These are phyloP conservation scores for Schizosaccharomyces versatilis DNA, from an alignment of 1,139 yeast species.

Conservation along the genomic window DNA sequence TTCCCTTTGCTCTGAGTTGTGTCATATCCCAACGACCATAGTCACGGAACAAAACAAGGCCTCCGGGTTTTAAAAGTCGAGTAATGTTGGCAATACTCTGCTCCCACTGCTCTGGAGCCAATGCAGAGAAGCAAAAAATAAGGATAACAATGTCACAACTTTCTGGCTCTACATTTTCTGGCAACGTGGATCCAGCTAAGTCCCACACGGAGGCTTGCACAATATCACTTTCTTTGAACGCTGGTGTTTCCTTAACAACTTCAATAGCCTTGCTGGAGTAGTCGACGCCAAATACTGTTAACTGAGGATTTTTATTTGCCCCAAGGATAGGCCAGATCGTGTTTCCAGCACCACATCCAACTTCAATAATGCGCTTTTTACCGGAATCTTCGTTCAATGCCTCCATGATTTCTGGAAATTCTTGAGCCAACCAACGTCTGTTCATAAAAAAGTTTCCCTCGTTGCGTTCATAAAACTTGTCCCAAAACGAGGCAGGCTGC, in stretches of 20 bases:
- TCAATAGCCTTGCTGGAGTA: conserved; percentile 80
- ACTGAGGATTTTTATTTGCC: conserved; percentile 58
- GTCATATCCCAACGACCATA: conserved; percentile 92
- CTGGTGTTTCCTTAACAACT: conserved; percentile 42
- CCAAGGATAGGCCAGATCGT: conserved; percentile 74
- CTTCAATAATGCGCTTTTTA: conserved; percentile 57
- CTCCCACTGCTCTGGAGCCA: conserved; percentile 79
- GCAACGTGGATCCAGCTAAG: conserved; percentile 48
- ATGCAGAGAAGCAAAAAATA: conserved; percentile 83
- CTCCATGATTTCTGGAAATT: conserved; percentile 66
- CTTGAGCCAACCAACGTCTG: conserved; percentile 86
- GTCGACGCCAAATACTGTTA: conserved; percentile 68
- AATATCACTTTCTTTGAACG: conserved; percentile 32
- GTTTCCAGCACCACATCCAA: conserved; percentile 98
- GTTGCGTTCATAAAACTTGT: conserved; percentile 73
- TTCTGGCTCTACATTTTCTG: conserved; percentile 60
- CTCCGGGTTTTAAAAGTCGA: conserved; percentile 69
- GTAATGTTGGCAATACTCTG: conserved; percentile 47
- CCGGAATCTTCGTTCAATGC: conserved; percentile 32
- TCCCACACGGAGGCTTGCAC: conserved; percentile 93
- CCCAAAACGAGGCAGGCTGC: conserved; percentile 88
- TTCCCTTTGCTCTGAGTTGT: conserved; percentile 79
- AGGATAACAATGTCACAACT: conserved; percentile 79
- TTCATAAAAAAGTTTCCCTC: conserved; percentile 87
- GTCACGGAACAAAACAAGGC: conserved; percentile 71